Evolutionary conservation across 495 filamentous ascomycete genomes (phyloP).

Genomic region (Neurospora cerealis): DNA sequence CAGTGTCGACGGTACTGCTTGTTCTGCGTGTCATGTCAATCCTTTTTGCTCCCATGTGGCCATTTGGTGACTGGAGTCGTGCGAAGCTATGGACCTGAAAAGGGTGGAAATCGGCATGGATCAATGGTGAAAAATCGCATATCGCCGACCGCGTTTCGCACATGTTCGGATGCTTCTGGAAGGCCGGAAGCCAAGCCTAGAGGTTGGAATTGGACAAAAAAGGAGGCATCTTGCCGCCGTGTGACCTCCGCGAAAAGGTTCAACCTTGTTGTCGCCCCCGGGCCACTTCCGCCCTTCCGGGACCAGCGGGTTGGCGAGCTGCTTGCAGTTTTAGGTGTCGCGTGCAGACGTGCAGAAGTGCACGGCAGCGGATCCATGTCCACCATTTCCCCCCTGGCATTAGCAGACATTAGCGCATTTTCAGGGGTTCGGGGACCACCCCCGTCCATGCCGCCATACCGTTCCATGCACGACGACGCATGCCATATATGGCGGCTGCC

Average conservation of each 20-base stretch:
- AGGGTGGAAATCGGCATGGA: background rate
- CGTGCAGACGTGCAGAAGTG: conserved; percentile 4
- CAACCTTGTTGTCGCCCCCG: background rate
- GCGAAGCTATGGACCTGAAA: conserved; percentile 6
- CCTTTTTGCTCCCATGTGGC: background rate
- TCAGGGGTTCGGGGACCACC: background rate
- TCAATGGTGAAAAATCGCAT: background rate
- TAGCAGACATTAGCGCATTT: background rate
- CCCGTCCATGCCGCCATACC: background rate
- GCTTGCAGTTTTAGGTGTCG: conserved; percentile 9
- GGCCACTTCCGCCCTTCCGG: conserved; percentile 11
- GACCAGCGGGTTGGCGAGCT: conserved; percentile 6
- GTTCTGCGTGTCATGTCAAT: background rate
- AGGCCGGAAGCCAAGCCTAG: conserved; percentile 10
- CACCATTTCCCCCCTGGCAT: background rate
- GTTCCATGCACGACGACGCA: conserved; percentile 3
- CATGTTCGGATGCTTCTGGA: background rate
- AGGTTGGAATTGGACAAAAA: conserved; percentile 4
- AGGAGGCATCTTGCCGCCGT: conserved; percentile 14
- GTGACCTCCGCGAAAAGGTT: conserved; percentile 10
- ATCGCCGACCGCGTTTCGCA: background rate
- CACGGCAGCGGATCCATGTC: conserved; percentile 3
- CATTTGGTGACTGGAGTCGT: background rate
- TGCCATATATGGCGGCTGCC: background rate
- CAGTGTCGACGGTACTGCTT: background rate